phyloP scores from a whole-genome alignment of 108 stramenopile genomes.

The Cyclostephanos invisitatus region DNA sequence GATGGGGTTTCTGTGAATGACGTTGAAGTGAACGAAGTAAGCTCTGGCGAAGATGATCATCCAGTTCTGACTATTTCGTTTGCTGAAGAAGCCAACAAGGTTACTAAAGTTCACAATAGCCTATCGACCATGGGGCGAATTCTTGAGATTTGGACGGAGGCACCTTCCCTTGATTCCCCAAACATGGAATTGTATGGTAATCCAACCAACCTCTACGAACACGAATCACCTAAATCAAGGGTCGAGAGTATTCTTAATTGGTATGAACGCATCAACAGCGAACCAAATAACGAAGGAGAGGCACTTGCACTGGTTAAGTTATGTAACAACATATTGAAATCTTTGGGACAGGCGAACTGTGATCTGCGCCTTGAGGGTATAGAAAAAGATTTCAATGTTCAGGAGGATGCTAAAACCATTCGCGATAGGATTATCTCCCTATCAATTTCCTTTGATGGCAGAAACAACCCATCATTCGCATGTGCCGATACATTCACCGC shows the following conservation, averaged over 20 bases:
- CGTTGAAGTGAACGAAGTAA: background rate
- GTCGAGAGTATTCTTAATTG: slow-evolving; percentile 40
- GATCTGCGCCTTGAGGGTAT: background rate
- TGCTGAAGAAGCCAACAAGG: background rate
- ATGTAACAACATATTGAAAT: slow-evolving; percentile 25
- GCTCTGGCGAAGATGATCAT: slow-evolving; percentile 11
- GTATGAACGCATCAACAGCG: slow-evolving; percentile 36
- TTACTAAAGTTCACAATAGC: slow-evolving; percentile 6
- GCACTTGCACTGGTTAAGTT: slow-evolving; percentile 25
- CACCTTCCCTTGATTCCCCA: slow-evolving; percentile 1
- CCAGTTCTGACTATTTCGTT: slow-evolving; percentile 2
- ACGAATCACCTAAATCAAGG: slow-evolving; percentile 2
- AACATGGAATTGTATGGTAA: background rate
- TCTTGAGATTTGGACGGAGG: slow-evolving; percentile 43
- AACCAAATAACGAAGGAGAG: slow-evolving; percentile 26
- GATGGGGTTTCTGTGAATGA: background rate
- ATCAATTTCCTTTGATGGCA: slow-evolving; percentile 17
- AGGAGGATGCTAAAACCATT: slow-evolving; percentile 27
- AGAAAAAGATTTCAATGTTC: slow-evolving; percentile 8
- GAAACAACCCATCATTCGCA: slow-evolving; percentile 12
- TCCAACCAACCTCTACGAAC: background rate
- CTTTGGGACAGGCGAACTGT: slow-evolving; percentile 22
- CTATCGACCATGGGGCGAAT: slow-evolving; percentile 52
- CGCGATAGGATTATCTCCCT: slow-evolving; percentile 25
- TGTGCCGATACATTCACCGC: slow-evolving; percentile 61